Conservation (phyloP, 2,329 filamentous ascomycete species). For the Penicillium psychrosexuale region DNA sequence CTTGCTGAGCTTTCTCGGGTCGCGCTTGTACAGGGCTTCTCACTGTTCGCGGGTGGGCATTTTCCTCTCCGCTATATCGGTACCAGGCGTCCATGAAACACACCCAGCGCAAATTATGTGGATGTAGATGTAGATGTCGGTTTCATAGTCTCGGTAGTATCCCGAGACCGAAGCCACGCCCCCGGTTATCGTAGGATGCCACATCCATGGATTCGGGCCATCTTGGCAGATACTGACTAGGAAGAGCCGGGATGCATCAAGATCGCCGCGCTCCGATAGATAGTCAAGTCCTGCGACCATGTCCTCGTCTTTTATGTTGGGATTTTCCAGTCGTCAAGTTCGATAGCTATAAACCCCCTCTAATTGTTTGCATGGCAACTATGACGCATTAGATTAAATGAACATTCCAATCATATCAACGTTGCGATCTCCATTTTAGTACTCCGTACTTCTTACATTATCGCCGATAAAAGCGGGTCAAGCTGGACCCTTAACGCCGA, state of each 20-base stretch:
- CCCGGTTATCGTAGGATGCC: constrained; percentile 27
- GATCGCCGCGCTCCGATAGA: constrained; percentile 24
- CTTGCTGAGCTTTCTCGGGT: constrained; percentile 24
- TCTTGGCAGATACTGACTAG: constrained; percentile 32
- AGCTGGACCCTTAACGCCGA: too few relatives aligned
- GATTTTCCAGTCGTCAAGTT: constrained; percentile 18
- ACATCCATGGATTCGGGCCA: constrained; percentile 28
- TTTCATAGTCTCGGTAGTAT: constrained; percentile 31
- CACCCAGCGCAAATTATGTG: constrained; percentile 33
- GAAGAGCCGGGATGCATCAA: constrained; percentile 26
- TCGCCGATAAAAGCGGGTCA: too few relatives aligned
- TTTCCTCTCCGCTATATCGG: constrained; percentile 24
- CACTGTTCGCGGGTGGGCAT: constrained; percentile 31
- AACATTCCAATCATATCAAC: too few relatives aligned
- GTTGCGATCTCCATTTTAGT: too few relatives aligned
- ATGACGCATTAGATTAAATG: too few relatives aligned
- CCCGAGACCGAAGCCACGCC: constrained; percentile 26
- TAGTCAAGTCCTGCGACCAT: constrained; percentile 30
- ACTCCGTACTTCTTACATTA: too few relatives aligned
- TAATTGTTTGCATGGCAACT: too few relatives aligned
- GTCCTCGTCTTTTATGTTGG: not conserved
- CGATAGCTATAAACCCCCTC: too few relatives aligned
- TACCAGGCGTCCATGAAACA: constrained; percentile 24
- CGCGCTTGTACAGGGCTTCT: constrained; percentile 26
- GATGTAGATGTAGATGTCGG: constrained; percentile 30